Conservation (phyloP, 2,329 filamentous ascomycete genomes). For the Diaporthe citriasiana region DNA sequence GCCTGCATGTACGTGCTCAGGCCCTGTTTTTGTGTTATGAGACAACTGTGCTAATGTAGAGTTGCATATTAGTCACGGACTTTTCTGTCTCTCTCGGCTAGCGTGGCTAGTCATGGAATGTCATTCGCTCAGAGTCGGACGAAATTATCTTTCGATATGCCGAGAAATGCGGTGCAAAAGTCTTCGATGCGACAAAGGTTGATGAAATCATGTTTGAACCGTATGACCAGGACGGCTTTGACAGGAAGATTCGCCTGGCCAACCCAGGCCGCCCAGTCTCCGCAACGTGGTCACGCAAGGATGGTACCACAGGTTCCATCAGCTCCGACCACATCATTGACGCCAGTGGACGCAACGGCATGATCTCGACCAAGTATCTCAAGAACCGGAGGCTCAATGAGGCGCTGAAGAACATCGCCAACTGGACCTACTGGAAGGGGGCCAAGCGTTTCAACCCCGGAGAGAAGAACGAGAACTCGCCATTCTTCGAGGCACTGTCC, state of each 20-base stretch:
- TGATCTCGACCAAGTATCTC: slow-evolving; percentile 63
- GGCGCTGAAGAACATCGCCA: slow-evolving; percentile 63
- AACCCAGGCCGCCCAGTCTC: slow-evolving; percentile 48
- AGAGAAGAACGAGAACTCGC: slow-evolving; percentile 52
- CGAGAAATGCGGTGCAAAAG: slow-evolving; percentile 54
- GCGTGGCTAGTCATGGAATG: slow-evolving; percentile 59
- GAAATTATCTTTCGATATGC: slow-evolving; percentile 61
- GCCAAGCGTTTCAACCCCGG: slow-evolving; percentile 4
- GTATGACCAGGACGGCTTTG: not conserved
- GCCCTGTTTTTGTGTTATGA: not conserved
- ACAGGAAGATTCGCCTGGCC: slow-evolving; percentile 37
- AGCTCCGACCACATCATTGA: slow-evolving; percentile 64
- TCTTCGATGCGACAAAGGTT: slow-evolving; percentile 58
- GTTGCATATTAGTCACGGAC: slow-evolving; percentile 54
- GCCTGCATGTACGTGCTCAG: not conserved
- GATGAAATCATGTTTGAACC: slow-evolving; percentile 51
- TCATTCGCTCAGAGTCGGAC: slow-evolving; percentile 62
- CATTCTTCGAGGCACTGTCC: slow-evolving; percentile 60
- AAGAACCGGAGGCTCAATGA: slow-evolving; percentile 63
- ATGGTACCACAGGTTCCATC: slow-evolving; percentile 54
- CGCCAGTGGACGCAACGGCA: slow-evolving; percentile 60
- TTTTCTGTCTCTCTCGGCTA: slow-evolving; percentile 58
- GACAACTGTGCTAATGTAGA: not conserved
- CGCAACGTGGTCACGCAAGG: slow-evolving; percentile 53
- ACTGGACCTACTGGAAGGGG: slow-evolving; percentile 63